Evolutionary conservation across 129 eudicot genomes (phyloP), one percentile per base, ranked within the genome.

Genomic region (Artemisia tridentata): DNA sequence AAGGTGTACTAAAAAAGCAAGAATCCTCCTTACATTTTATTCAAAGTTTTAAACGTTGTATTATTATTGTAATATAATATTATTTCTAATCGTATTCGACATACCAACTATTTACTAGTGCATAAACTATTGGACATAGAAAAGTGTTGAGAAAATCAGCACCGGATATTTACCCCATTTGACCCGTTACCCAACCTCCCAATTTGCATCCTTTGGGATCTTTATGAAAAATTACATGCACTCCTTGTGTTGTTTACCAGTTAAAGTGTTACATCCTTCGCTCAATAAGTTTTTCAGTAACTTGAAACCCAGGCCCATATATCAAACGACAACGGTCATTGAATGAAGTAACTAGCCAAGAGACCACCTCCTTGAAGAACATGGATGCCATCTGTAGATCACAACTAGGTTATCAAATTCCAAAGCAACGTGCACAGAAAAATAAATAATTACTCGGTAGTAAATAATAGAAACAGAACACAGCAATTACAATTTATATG

Each of bases 311-410:
- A 6, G 97, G 97, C 63, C 97, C 97, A 73, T 91, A 91, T 60
- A 91, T 85, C 75, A 85, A 70, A 12, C 84, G 88, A 56, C 97
- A 91, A 47, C 97, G 86, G 34, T 91, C 96, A 67, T 74, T 73
- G 63, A 91, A 91, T 3, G 92, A 91, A 51, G 80, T 69, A 49
- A 91, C 97, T 29, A 91, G 80, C 45, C 90, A 85, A 78, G 90
- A 81, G 31, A 84, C 92, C 75, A 91, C 97, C 75, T 91, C 97
- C 80, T 83, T 85, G 63, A 91, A 91, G 82, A 91, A 91, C 97
- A 91, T 80, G 72, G 90, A 80, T 50, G 97, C 90, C 81, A 91
- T 78, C 97, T 88, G 90, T 43, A 13, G 20, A 75, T 53, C 54
- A 80, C 11, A 75, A n/a, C n/a, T n/a, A 66, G 25, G 29, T 46